A percentile compares a stretch with the other conserved stretches of the same genome.
phyloP scores from a whole-genome alignment of 306 rosid genomes.

The Quercus glauca region DNA sequence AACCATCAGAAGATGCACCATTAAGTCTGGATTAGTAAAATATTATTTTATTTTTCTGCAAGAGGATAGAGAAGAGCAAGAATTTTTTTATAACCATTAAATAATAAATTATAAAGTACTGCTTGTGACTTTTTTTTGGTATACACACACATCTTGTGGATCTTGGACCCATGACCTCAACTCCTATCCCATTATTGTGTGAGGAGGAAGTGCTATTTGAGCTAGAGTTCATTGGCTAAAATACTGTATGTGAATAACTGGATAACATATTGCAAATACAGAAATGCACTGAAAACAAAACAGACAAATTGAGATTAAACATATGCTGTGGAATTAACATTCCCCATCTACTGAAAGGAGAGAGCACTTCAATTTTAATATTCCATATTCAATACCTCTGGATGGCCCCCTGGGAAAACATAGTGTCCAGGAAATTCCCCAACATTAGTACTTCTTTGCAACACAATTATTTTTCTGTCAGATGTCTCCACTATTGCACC shows the following conservation, averaged over 20 bases:
- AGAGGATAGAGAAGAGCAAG: constrained; percentile 6
- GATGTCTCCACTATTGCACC: constrained; percentile 88
- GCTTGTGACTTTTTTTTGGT: background rate
- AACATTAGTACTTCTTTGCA: constrained; percentile 80
- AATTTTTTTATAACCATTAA: constrained; percentile 4
- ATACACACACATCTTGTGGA: no score
- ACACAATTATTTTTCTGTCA: constrained; percentile 69
- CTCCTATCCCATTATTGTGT: no score
- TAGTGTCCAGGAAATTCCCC: constrained; percentile 94
- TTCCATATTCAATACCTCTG: constrained; percentile 62
- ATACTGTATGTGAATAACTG: background rate
- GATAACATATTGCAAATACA: constrained; percentile 13
- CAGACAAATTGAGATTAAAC: background rate
- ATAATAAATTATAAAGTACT: background rate
- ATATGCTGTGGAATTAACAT: constrained; percentile 4
- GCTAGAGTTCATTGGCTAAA: background rate
- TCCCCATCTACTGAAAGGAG: background rate
- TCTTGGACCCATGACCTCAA: no score
- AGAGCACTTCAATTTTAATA: background rate
- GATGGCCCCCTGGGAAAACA: constrained; percentile 98
- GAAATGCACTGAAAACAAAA: constrained; percentile 8
- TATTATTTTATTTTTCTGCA: constrained; percentile 10
- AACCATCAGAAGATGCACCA: constrained; percentile 22
- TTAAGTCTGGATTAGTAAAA: constrained; percentile 10
- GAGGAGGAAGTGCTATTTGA: no score